Conservation (phyloP, 768 basidiomycete species). For the Psilocybe tampanensis region DNA sequence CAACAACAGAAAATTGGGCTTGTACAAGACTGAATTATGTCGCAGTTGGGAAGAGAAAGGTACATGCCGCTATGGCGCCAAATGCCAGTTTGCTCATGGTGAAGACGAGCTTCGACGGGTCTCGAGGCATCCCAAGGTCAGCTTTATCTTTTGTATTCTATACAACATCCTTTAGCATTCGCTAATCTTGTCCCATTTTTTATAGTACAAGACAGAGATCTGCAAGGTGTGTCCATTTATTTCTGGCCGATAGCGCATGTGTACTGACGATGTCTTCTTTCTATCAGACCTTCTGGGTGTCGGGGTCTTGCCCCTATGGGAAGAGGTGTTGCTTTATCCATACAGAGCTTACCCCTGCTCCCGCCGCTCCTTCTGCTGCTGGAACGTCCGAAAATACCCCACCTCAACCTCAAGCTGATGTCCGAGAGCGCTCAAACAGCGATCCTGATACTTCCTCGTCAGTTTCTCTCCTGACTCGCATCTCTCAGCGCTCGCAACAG, state of each 20-base stretch:
- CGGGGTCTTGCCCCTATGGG: conserved; percentile 90
- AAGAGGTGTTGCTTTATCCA: conserved; percentile 95
- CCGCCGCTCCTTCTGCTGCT: conserved; percentile 48
- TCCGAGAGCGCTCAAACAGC: conserved; percentile 75
- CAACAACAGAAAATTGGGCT: conserved; percentile 86
- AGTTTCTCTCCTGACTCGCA: conserved; percentile 76
- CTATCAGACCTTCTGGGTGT: conserved; percentile 89
- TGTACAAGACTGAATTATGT: conserved; percentile 92
- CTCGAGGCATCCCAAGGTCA: conserved; percentile 86
- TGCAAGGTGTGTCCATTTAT: conserved; percentile 64
- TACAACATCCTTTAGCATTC: conserved; percentile 18
- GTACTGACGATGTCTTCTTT: conserved; percentile 16
- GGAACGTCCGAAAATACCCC: conserved; percentile 45
- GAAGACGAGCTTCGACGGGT: conserved; percentile 86
- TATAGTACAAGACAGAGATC: conserved; percentile 90
- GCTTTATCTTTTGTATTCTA: conserved; percentile 11
- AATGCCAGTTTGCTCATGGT: conserved; percentile 94
- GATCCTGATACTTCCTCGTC: conserved; percentile 74
- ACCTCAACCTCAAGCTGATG: conserved; percentile 56
- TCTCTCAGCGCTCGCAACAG: conserved; percentile 50
- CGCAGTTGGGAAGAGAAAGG: conserved; percentile 94
- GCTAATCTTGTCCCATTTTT: conserved; percentile 13
- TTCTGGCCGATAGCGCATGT: conserved; percentile 5
- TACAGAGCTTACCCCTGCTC: conserved; percentile 66
- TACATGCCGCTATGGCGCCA: conserved; percentile 79